Percentiles rank a stretch among this genome's conserved stretches.
phyloP scores from a whole-genome alignment of 164 flowering plant genomes.

The Umbilicus rupestris region DNA sequence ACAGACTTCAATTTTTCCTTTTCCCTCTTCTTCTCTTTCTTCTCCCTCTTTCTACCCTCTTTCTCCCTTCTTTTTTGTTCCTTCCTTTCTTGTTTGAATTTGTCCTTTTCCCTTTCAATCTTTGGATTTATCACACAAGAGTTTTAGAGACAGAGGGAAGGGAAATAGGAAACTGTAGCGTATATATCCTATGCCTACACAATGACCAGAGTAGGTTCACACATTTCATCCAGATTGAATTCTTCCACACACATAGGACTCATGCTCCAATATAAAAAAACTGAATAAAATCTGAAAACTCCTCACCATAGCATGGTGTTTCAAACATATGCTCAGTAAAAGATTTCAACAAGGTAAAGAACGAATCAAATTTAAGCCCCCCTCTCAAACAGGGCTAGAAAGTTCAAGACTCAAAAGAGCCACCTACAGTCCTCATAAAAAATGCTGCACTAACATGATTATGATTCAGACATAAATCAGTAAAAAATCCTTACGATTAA shows the following conservation, averaged over 20 bases:
- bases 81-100: constrained; percentile 20
- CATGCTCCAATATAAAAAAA: background rate
- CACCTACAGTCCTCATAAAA: too few relatives aligned
- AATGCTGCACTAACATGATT: background rate
- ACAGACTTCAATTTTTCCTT: constrained; percentile 1
- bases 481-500: background rate
- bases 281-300: background rate
- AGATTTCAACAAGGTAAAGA: background rate
- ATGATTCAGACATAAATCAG: too few relatives aligned
- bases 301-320: background rate
- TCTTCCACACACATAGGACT: background rate
- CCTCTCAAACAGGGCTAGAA: too few relatives aligned
- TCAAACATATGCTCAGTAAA: background rate
- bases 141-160: constrained; percentile 22
- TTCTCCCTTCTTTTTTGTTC: constrained; percentile 12
- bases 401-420: too few relatives aligned
- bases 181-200: background rate
- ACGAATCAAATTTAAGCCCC: background rate
- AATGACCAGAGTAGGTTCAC: background rate
- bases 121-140: constrained; percentile 37
- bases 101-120: constrained; percentile 25
- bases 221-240: background rate
- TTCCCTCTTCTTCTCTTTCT: constrained; percentile 9
- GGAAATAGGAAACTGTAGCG: background rate
- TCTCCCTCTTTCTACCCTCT: constrained; percentile 1